A percentile compares a stretch with the other conserved stretches of the same genome.
Conservation (phyloP, 2,329 filamentous ascomycete genomes). For the Lizonia empirigonia region DNA sequence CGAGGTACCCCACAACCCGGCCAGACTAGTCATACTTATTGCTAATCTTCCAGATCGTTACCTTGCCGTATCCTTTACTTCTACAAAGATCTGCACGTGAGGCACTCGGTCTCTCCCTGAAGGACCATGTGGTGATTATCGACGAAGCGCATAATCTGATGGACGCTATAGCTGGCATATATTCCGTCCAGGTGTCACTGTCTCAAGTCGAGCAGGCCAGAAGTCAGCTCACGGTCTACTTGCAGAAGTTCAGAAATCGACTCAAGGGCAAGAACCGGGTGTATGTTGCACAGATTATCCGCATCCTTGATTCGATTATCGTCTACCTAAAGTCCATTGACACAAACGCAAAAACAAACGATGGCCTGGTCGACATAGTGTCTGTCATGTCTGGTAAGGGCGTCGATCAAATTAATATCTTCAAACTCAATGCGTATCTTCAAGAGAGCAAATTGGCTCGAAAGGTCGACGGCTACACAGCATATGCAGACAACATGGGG, state of each 20-base stretch:
- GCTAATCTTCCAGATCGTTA: slow-evolving; percentile 68
- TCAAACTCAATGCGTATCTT: slow-evolving; percentile 84
- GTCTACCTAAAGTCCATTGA: slow-evolving; percentile 66
- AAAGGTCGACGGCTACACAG: slow-evolving; percentile 89
- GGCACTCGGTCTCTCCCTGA: slow-evolving; percentile 82
- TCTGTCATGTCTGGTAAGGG: slow-evolving; percentile 81
- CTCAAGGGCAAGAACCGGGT: slow-evolving; percentile 90
- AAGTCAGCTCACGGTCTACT: slow-evolving; percentile 78
- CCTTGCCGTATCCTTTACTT: slow-evolving; percentile 87
- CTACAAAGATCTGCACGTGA: slow-evolving; percentile 87
- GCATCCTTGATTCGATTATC: slow-evolving; percentile 79
- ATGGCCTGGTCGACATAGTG: slow-evolving; percentile 73
- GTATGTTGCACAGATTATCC: slow-evolving; percentile 85
- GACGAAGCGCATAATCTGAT: slow-evolving; percentile 98
- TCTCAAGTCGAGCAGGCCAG: slow-evolving; percentile 74
- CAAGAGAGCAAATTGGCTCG: slow-evolving; percentile 90
- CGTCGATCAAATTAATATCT: slow-evolving; percentile 93
- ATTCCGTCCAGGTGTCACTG: slow-evolving; percentile 78
- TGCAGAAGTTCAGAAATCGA: slow-evolving; percentile 84
- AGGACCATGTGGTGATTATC: slow-evolving; percentile 89
- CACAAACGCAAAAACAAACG: slow-evolving; percentile 50
- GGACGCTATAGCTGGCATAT: slow-evolving; percentile 87
- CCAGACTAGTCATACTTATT: too few species aligned
- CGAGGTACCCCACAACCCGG: too few species aligned
- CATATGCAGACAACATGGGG: slow-evolving; percentile 62